Evolutionary conservation across 306 rosid species (phyloP), one percentile per base, ranked within the genome.

Genomic region (Quercus agrifolia): DNA sequence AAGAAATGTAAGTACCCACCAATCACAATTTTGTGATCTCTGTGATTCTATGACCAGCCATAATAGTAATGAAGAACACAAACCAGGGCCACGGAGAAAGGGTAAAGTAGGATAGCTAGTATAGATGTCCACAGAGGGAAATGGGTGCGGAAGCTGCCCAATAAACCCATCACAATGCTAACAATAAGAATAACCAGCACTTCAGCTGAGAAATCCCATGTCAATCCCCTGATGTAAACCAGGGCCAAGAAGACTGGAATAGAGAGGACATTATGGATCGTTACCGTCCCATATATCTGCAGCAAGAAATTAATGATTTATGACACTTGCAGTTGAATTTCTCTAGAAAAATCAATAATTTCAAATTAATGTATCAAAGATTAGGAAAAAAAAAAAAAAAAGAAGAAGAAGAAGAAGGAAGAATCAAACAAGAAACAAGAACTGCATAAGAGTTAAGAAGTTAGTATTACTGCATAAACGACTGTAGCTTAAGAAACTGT

Each of bases 111-210:
- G 85, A 93, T 82, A 21, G 99, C 97, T 67, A 86, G 4, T 21
- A 91, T 79, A 19, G 97, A 35, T 74, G 97, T 91, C 99, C 99
- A 96, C 14, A 96, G 92, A 55, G 97, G 98, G 90, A 91, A 96
- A 62, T 81, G 80, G 0, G 97, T 96, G 76, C 93, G 96, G 84
- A 96, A 88, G 84, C 99, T 93, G 78, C 83, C 90, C 6, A 93
- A 84, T 15, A 46, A 74, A n/a, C 98, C 97, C 90, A 93, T 88
- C 25, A 89, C 84, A 4, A 90, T 0, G 83, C 97, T 89, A 19
- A 93, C 98, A 0, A 96, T 56, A 14, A 96, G 79, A 78, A 96
- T 96, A 35, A 96, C 94, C 72, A 96, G 74, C 67, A 96, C 98
- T 86, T 91, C 98, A 1, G 97, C 82, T 18, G 98, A 90, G 87